Evolutionary conservation across 768 basidiomycete species (phyloP), one percentile per base, ranked within the genome.

Genomic region (Boletus rufocinnamomeus): DNA sequence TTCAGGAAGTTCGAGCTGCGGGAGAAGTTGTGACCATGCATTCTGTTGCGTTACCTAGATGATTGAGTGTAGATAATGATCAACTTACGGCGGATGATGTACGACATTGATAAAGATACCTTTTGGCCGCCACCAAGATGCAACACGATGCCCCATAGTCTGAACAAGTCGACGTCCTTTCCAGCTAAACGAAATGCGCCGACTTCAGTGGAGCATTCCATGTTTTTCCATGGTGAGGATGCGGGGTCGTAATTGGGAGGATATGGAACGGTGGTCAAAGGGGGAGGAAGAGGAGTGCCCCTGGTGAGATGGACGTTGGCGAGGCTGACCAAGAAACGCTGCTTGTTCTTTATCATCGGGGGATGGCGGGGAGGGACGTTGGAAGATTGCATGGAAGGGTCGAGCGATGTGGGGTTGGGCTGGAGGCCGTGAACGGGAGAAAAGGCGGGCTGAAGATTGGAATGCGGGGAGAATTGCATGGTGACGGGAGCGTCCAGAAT

Each of bases 101-200:
- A 50, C 51, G 58, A 48, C 27, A 53, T 51, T 47, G 57, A 65
- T 44, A 21, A 53, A 76, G 82, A 66, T 74, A 91, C 91, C 66
- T 80, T 83, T 60, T 74, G 70, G 19, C 77, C 76, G 30, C 91
- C 91, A 27, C 92, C 91, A 37, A 74, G 64, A 61, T 84, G 80
- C 57, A 75, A 74, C 46, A 89, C 86, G 43, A 83, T 60, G 14
- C 77, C 78, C 85, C 87, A 93, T 11, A 93, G 73, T 66, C 80
- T 88, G 72, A 88, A 86, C n/a, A 93, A 71, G 68, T 89, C 87
- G 46, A 93, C 74, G 63, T 92, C 89, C 69, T 82, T 87, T 19
- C 88, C 89, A 3, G 84, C 87, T 21, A 93, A 67, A 49, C 84
- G 83, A 70, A 93, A 79, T 41, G 80, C 74, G 34, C 92, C 91